Conservation (phyloP, 2,329 filamentous ascomycete genomes). For the Aspergillus chevalieri region DNA sequence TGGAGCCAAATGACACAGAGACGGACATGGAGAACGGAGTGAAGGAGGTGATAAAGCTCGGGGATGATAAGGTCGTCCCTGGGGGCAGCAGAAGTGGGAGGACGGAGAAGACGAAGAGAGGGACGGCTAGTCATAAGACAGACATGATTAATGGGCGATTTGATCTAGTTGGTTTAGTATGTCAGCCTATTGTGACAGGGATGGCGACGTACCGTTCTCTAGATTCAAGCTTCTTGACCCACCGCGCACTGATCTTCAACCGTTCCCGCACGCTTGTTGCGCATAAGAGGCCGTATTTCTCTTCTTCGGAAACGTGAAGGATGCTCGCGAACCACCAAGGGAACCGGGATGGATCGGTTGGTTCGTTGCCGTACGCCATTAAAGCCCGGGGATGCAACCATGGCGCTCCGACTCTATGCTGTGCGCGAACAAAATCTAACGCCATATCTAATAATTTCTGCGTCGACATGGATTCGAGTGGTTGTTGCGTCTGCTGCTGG, state of each 20-base stretch:
- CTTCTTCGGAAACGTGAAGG: constrained; percentile 66
- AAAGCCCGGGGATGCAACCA: constrained; percentile 72
- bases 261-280: constrained; percentile 72
- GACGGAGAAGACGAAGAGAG: constrained; percentile 29
- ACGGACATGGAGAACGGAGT: constrained; percentile 33
- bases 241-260: constrained; percentile 73
- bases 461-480: constrained; percentile 56
- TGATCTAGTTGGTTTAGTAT: constrained; percentile 12
- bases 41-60: constrained; percentile 25
- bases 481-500: constrained; percentile 6
- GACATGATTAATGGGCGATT: constrained; percentile 28
- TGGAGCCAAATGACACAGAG: constrained; percentile 27
- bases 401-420: constrained; percentile 61
- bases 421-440: constrained; percentile 61
- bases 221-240: constrained; percentile 68
- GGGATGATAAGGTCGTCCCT: constrained; percentile 16
- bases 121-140: constrained; percentile 41
- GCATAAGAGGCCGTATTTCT: constrained; percentile 70
- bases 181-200: neutral
- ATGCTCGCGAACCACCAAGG: constrained; percentile 89
- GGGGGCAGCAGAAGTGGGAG: constrained; percentile 23
- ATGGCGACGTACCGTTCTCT: constrained; percentile 59
- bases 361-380: constrained; percentile 69
- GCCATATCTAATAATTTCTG: constrained; percentile 61
- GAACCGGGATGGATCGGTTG: constrained; percentile 68